A percentile compares a stretch with the other conserved stretches of the same genome.
Evolutionary conservation across 1,139 yeast genomes (phyloP).

Genomic region (Meyerozyma sp.): DNA sequence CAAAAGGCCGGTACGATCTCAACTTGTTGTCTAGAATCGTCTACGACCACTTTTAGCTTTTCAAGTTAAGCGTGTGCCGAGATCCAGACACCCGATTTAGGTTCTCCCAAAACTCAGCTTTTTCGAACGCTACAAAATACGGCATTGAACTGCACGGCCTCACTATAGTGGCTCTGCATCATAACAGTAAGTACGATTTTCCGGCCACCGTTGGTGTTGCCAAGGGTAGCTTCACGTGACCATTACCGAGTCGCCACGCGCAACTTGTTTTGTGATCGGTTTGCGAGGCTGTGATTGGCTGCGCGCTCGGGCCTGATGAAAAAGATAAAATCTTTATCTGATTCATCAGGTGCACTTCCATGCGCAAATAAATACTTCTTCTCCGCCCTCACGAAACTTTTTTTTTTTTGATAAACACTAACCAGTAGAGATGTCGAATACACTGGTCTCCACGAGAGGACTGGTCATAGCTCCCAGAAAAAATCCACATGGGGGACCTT

Average conservation of each 20-base stretch:
- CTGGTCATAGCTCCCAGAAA: constrained; percentile 36
- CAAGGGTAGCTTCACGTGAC: background rate
- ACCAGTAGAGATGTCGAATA: background rate
- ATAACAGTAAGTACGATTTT: constrained; percentile 3
- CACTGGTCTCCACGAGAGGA: constrained; percentile 19
- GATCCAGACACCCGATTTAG: background rate
- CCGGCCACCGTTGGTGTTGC: background rate
- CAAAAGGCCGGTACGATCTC: too few species aligned
- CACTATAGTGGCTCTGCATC: constrained; percentile 3
- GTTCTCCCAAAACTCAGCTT: background rate
- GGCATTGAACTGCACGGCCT: background rate
- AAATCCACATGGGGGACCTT: constrained; percentile 19
- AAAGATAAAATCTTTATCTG: constrained; percentile 11
- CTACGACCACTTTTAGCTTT: background rate
- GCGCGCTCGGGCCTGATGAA: constrained; percentile 6
- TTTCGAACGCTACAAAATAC: background rate
- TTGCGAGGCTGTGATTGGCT: constrained; percentile 4
- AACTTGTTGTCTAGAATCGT: background rate
- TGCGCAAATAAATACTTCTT: background rate
- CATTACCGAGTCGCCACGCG: constrained; percentile 1
- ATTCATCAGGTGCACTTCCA: constrained; percentile 6
- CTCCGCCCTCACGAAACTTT: background rate
- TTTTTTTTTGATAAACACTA: background rate
- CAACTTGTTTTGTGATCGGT: constrained; percentile 1
- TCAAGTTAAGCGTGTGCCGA: background rate